A percentile compares a stretch with the other conserved stretches of the same genome.
Conservation (phyloP, 1,284 basidiomycete genomes). For the Cryptococcus amylolentus region DNA sequence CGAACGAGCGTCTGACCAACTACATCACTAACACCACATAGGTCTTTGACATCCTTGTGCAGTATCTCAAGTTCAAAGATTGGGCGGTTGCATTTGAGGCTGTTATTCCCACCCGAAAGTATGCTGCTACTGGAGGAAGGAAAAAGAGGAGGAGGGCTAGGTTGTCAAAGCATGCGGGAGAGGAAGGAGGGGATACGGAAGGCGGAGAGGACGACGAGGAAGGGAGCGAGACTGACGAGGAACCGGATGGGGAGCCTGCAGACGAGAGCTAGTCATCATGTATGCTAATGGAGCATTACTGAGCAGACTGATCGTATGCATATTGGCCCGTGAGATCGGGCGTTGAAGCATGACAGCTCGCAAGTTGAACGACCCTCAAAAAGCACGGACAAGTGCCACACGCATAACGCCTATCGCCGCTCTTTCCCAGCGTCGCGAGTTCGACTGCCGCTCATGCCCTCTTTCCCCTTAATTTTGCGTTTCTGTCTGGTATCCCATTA, state of each 20-base stretch:
- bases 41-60: constrained; percentile 85
- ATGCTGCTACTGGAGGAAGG: constrained; percentile 49
- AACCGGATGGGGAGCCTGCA: background rate
- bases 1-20: background rate
- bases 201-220: background rate
- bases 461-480: background rate
- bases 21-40: constrained; percentile 8
- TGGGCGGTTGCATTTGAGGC: constrained; percentile 80
- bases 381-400: no score
- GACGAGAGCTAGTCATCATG: background rate
- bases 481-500: background rate
- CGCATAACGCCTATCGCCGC: background rate
- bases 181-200: background rate
- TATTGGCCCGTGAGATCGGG: background rate
- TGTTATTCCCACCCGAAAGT: constrained; percentile 87
- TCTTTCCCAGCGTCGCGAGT: background rate
- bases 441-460: background rate
- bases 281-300: no score
- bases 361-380: background rate
- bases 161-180: background rate
- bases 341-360: no score
- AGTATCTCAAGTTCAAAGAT: constrained; percentile 76
- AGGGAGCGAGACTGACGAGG: background rate
- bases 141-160: constrained; percentile 12
- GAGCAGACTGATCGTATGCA: background rate